A percentile compares a stretch with the other conserved stretches of the same genome.
Evolutionary conservation across 1,284 basidiomycete species (phyloP).

Genomic region (Limonomyces culmigenus): DNA sequence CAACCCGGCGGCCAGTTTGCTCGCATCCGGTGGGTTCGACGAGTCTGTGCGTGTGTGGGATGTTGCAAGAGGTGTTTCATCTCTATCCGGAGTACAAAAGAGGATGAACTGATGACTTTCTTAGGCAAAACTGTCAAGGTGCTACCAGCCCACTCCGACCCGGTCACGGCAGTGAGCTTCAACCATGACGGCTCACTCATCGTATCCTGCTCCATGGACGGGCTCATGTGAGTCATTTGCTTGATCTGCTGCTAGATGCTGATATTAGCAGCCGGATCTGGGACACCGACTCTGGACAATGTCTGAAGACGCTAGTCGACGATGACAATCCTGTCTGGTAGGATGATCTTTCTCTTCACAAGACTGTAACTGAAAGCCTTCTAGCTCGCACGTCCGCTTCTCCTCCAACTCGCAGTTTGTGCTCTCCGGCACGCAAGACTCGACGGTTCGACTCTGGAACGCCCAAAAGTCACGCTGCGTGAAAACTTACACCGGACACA

Average conservation of each 20-base stretch:
- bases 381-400: constrained; percentile 72
- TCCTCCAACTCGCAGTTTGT: constrained; percentile 86
- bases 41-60: constrained; percentile 96
- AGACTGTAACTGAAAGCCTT: constrained; percentile 2
- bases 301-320: constrained; percentile 91
- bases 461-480: constrained; percentile 83
- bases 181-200: constrained; percentile 91
- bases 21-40: constrained; percentile 88
- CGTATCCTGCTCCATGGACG: constrained; percentile 90
- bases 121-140: constrained; percentile 67
- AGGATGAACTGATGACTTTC: background rate
- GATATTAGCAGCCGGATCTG: constrained; percentile 66
- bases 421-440: constrained; percentile 82
- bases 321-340: constrained; percentile 90
- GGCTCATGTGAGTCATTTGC: constrained; percentile 61
- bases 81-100: constrained; percentile 1
- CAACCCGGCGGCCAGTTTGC: constrained; percentile 74
- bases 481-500: constrained; percentile 81
- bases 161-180: constrained; percentile 86
- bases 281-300: constrained; percentile 94
- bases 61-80: constrained; percentile 68
- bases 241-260: constrained; percentile 3
- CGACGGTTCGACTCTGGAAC: constrained; percentile 87
- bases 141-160: constrained; percentile 91
- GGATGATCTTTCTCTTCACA: constrained; percentile 11